Evolutionary conservation across 2,329 filamentous ascomycete species (phyloP).

Genomic region (Plenodomus tracheiphilus): DNA sequence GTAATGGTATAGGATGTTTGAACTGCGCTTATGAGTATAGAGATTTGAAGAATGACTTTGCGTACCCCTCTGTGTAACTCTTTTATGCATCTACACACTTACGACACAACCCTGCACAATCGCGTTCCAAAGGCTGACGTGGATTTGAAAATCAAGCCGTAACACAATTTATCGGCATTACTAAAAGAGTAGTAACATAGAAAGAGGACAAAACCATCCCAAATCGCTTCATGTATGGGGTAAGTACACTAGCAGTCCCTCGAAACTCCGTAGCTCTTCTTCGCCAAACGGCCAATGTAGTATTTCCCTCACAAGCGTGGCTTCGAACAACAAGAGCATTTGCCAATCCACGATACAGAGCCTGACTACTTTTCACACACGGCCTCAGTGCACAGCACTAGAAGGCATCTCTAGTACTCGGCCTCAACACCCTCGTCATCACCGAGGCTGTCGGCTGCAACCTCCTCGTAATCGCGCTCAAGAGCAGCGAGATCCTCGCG

Average conservation of each 20-base stretch:
- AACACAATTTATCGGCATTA: slow-evolving; percentile 31
- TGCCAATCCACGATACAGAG: slow-evolving; percentile 34
- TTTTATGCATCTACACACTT: too few relatives aligned
- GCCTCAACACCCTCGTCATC: slow-evolving; percentile 82
- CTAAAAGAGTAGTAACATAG: slow-evolving; percentile 35
- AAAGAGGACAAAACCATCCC: slow-evolving; percentile 28
- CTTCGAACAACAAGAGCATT: slow-evolving; percentile 19
- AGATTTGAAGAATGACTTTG: too few relatives aligned
- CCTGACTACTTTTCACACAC: slow-evolving; percentile 18
- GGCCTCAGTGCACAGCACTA: slow-evolving; percentile 19
- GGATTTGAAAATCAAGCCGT: neutral
- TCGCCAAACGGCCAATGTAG: slow-evolving; percentile 16
- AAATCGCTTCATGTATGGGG: slow-evolving; percentile 28
- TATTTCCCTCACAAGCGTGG: slow-evolving; percentile 22
- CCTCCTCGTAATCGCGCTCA: slow-evolving; percentile 98
- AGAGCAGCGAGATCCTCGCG: slow-evolving; percentile 97
- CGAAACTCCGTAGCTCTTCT: slow-evolving; percentile 24
- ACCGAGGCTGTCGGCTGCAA: slow-evolving; percentile 90
- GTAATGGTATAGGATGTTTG: too few relatives aligned
- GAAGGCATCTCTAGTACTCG: slow-evolving; percentile 75
- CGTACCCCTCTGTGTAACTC: too few relatives aligned
- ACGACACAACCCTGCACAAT: neutral
- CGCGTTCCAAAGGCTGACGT: neutral
- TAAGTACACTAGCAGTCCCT: slow-evolving; percentile 19
- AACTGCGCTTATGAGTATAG: too few relatives aligned